A percentile compares a stretch with the other conserved stretches of the same genome.
Conservation (phyloP, 257 asterid species). For the Scutellaria galericulata region DNA sequence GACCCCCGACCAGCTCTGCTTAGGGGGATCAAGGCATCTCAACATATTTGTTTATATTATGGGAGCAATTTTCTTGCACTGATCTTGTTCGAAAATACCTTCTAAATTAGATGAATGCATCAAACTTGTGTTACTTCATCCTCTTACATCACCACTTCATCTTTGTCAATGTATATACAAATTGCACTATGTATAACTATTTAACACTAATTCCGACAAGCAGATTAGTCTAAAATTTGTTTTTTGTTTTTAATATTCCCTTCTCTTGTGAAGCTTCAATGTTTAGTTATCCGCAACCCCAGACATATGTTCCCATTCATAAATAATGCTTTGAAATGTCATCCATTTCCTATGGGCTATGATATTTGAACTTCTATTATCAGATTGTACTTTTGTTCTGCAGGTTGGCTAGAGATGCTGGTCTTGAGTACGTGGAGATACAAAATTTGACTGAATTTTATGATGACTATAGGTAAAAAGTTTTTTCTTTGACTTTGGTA, state of each 20-base stretch:
- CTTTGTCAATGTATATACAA: neutral
- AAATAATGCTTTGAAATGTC: conserved; percentile 19
- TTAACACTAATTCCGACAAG: conserved; percentile 6
- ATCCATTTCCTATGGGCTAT: conserved; percentile 2
- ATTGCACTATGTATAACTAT: neutral
- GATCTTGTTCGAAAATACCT: neutral
- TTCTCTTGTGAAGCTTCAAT: conserved; percentile 16
- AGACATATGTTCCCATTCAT: neutral
- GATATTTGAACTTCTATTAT: conserved; percentile 26
- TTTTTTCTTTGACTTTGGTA: conserved; percentile 30
- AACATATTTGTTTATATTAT: neutral
- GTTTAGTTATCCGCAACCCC: conserved; percentile 16
- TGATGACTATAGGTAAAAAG: conserved; percentile 79
- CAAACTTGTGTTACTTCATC: neutral
- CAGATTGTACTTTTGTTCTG: conserved; percentile 38
- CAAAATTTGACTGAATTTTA: conserved; percentile 93
- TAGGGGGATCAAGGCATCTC: too few species aligned
- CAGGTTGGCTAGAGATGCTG: conserved; percentile 99
- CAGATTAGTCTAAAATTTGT: conserved; percentile 6
- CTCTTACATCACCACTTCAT: conserved; percentile 1
- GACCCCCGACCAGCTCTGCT: too few species aligned
- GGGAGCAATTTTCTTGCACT: conserved; percentile 17
- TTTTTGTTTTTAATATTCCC: neutral
- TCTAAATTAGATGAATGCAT: neutral
- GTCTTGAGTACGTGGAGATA: conserved; percentile 85